Conservation (phyloP, 2,329 filamentous ascomycete genomes). For the Ophioceras dolichostomum region DNA sequence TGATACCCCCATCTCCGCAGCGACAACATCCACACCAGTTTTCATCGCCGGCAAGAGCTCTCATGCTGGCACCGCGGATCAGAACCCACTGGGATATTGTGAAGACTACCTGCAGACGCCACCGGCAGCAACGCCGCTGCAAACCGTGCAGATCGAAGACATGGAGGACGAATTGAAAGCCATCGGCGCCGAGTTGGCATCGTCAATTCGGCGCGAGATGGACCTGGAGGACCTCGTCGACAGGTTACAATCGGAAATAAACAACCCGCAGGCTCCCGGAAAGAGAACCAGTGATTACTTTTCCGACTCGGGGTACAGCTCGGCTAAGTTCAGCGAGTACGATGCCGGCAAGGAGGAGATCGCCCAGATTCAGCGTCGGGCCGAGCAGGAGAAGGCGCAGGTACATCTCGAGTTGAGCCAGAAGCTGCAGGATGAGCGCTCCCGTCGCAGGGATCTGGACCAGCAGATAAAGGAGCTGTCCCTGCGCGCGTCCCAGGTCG, state of each 20-base stretch:
- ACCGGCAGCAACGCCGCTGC: constrained; percentile 25
- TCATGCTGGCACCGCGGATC: constrained; percentile 26
- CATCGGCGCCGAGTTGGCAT: constrained; percentile 84
- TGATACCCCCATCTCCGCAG: constrained; percentile 26
- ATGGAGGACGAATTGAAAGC: constrained; percentile 91
- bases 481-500: constrained; percentile 57
- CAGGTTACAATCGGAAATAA: constrained; percentile 65
- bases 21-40: too few species aligned
- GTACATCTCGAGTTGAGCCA: constrained; percentile 74
- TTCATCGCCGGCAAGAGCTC: too few species aligned
- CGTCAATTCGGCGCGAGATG: constrained; percentile 90
- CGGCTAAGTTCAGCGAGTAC: constrained; percentile 60
- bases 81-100: constrained; percentile 33
- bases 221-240: constrained; percentile 93
- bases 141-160: constrained; percentile 56
- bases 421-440: constrained; percentile 78
- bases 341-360: constrained; percentile 58
- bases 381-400: constrained; percentile 84
- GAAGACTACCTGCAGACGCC: constrained; percentile 41
- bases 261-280: constrained; percentile 41
- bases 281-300: constrained; percentile 94
- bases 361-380: constrained; percentile 67
- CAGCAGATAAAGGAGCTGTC: constrained; percentile 74
- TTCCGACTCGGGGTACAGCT: constrained; percentile 88
- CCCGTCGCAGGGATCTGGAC: constrained; percentile 64